Conservation (phyloP, 1,284 basidiomycete species). For the Schizopora paradoxa region DNA sequence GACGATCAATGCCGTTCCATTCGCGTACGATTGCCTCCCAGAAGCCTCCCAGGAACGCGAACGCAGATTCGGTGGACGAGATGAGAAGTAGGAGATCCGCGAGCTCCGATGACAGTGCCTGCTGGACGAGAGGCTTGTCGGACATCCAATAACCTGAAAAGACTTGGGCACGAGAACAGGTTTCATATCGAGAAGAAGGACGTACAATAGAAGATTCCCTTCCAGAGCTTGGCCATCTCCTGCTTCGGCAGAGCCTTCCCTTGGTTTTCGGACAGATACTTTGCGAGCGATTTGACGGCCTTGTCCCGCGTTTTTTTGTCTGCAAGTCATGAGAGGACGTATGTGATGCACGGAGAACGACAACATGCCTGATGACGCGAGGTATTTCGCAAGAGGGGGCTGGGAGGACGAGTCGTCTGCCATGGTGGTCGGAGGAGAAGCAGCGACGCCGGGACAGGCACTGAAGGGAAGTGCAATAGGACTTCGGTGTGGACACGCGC, state of each 20-base stretch:
- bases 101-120: slow-evolving; percentile 82
- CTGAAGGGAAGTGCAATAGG: neutral
- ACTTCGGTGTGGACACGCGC: neutral
- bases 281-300: slow-evolving; percentile 73
- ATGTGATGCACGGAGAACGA: slow-evolving; percentile 7
- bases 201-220: slow-evolving; percentile 94
- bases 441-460: neutral
- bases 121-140: slow-evolving; percentile 95
- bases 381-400: slow-evolving; percentile 80
- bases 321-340: slow-evolving; percentile 29
- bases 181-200: slow-evolving; percentile 15
- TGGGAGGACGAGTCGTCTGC: slow-evolving; percentile 22
- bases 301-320: slow-evolving; percentile 89
- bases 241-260: slow-evolving; percentile 52
- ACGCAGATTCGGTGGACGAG: slow-evolving; percentile 49
- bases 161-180: neutral
- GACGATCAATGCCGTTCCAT: slow-evolving; percentile 88
- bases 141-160: slow-evolving; percentile 96
- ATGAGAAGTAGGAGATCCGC: slow-evolving; percentile 78
- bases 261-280: slow-evolving; percentile 66
- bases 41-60: slow-evolving; percentile 83
- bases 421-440: slow-evolving; percentile 23
- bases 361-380: slow-evolving; percentile 79
- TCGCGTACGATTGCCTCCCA: slow-evolving; percentile 88
- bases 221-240: slow-evolving; percentile 95